Base-by-base conservation (phyloP, 2,329 filamentous ascomycete genomes). In the Calonectria pteridis region DNA sequence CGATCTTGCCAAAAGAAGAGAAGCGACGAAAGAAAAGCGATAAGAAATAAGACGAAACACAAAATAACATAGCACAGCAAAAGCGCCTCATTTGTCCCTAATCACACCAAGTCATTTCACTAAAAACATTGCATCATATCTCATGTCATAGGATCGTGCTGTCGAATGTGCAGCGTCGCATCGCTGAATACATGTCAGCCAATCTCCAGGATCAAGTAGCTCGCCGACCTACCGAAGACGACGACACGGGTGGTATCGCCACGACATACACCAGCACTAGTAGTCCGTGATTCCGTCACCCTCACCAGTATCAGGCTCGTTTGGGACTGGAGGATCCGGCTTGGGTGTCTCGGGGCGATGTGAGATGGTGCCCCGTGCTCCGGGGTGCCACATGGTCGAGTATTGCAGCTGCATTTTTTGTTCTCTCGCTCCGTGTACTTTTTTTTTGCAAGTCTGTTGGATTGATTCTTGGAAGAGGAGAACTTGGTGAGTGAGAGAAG, bases 261-360 rank as follows among this genome's bases (percentile, higher is more conserved):
- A 29, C 26, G 23, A 50, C 35, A 16, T 59, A 16, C 43, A 64
- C 73, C 43, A 75, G 35, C 64, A 46, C 49, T 73, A 51, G 69
- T 79, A 83, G 69, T 83, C 81, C 26, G 78, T 81, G 23, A 78
- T 82, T 63, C 80, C 82, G 59, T 83, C 81, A 29, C 82, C 82
- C 66, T 82, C 81, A 46, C 80, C 79, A 37, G 78, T 78, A 65
- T 80, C 80, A 6, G 82, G 82, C 73, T 81, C 81, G 35, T 76
- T 77, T n/a, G 82, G 82, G 43, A 80, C 73, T 43, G 82, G 82
- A 43, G 79, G 77, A 14, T 80, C 77, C 46, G 79, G 79, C 67
- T 82, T 81, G 63, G 82, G 82, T 33, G 82, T 84, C 73, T 82
- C 81, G 33, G 81, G 82, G 46, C 81, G 82, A 75, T 79, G 78